Conservation (phyloP, 371 early-diverging fungal genomes). For the Mucor irregularis region DNA sequence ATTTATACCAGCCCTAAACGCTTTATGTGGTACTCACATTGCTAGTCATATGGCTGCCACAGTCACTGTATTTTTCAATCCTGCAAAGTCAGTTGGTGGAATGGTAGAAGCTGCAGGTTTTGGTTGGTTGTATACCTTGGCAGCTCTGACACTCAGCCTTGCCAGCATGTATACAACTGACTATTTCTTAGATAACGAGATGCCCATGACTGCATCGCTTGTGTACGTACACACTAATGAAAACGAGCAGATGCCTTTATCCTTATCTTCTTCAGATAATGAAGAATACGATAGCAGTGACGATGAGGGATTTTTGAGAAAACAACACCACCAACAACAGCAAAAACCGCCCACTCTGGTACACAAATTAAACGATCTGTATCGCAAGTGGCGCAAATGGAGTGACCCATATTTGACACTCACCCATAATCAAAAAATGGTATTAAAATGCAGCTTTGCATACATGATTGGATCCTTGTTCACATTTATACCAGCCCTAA, state of each 20-base stretch:
- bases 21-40: constrained; percentile 34
- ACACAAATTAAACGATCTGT: neutral
- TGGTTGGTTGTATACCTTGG: constrained; percentile 49
- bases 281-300: neutral
- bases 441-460: constrained; percentile 64
- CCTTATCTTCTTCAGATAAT: neutral
- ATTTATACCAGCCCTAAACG: constrained; percentile 37
- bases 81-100: constrained; percentile 62
- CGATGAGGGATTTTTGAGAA: neutral
- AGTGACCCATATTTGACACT: constrained; percentile 3
- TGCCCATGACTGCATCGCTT: constrained; percentile 37
- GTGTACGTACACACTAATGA: no score
- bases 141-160: constrained; percentile 44
- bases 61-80: constrained; percentile 64
- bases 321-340: neutral
- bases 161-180: constrained; percentile 51
- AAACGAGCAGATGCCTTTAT: constrained; percentile 3
- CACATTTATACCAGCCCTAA: constrained; percentile 59
- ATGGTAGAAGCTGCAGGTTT: constrained; percentile 63
- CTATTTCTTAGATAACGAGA: constrained; percentile 48
- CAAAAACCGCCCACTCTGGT: neutral
- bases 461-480: constrained; percentile 60
- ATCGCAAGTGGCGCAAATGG: neutral
- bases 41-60: constrained; percentile 60
- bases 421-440: constrained; percentile 39